phyloP scores from a whole-genome alignment of 208 protist genomes.

The Wallacemonas rigidus region DNA sequence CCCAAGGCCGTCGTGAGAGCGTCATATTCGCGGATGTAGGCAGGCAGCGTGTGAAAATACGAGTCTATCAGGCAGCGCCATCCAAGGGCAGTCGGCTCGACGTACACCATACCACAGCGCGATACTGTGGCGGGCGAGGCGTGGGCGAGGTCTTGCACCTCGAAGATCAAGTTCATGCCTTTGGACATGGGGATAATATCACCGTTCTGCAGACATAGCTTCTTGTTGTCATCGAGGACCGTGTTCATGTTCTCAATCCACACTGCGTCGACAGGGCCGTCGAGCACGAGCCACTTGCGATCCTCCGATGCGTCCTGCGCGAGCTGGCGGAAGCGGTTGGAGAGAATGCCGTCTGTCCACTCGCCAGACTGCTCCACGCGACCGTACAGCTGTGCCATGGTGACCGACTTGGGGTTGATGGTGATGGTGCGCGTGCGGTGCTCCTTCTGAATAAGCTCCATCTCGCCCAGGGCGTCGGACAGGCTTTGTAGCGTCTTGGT shows the following conservation, averaged over 20 bases:
- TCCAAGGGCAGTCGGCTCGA: constrained; percentile 94
- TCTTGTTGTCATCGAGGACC: constrained; percentile 99
- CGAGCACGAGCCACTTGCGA: constrained; percentile 96
- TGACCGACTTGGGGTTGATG: constrained; percentile 96
- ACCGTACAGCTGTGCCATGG: constrained; percentile 95
- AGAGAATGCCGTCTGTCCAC: constrained; percentile 97
- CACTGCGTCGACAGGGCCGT: constrained; percentile 98
- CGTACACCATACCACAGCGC: constrained; percentile 98
- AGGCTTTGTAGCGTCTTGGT: constrained; percentile 90
- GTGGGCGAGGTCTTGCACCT: constrained; percentile 96
- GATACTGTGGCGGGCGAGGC: constrained; percentile 98
- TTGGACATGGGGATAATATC: constrained; percentile 97
- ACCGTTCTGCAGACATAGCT: constrained; percentile 96
- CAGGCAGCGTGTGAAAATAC: constrained; percentile 77
- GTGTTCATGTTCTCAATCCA: constrained; percentile 99
- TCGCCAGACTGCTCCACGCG: constrained; percentile 95
- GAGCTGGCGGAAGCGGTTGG: constrained; percentile 91
- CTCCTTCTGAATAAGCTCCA: constrained; percentile 74
- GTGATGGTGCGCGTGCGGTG: constrained; percentile 82
- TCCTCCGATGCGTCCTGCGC: constrained; percentile 82
- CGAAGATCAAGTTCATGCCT: constrained; percentile 97
- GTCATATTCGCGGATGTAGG: constrained; percentile 49
- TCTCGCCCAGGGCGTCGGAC: constrained; percentile 74
- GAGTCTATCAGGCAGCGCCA: constrained; percentile 92
- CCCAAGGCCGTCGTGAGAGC: constrained; percentile 35